Evolutionary conservation across 768 basidiomycete genomes (phyloP), one percentile per base, ranked within the genome.

Genomic region (Lentinula edodes): DNA sequence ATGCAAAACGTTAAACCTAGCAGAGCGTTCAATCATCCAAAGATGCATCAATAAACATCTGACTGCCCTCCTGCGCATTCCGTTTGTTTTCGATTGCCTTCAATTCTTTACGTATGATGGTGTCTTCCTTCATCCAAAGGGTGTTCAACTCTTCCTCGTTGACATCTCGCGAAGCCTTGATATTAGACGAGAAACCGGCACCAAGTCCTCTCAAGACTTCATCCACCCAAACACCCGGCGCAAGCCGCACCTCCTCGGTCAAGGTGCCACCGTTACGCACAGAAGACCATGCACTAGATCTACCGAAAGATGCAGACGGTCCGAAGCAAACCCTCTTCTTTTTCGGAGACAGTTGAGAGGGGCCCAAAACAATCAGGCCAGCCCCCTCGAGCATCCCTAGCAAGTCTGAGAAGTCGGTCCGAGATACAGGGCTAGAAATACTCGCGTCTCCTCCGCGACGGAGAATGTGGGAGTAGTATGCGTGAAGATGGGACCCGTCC

Each of bases 381-480:
- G 83, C 79, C 3, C 88, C 89, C 72, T 94, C 91, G 42, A 94
- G 74, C 52, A 93, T 75, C 18, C 83, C 81, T 0, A 89, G 67
- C 3, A 93, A 76, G 65, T 94, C 91, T 0, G 78, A 75, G 63
- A 94, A 92, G 66, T 93, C 91, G 68, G 83, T 89, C 7, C 89
- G 80, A 10, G 87, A 90, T 1, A 89, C 89, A 3, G 88, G 78
- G 2, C 80, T 75, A 63, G 90, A 87, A 34, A 59, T 32, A 20
- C 34, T 36, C 4, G 82, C 70, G 15, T 73, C 75, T n/a, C 82
- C 83, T 10, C 79, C 76, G 36, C 88, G 82, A n/a, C 76, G 75
- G 8, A 94, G 81, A 51, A 90, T 73, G 1, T 76, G 67, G 38
- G 74, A 70, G 66, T 93, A 93, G 70, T 86, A 90, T 0, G 80